Evolutionary conservation across 768 basidiomycete species (phyloP).

Genomic region (Termitomyces sp.): DNA sequence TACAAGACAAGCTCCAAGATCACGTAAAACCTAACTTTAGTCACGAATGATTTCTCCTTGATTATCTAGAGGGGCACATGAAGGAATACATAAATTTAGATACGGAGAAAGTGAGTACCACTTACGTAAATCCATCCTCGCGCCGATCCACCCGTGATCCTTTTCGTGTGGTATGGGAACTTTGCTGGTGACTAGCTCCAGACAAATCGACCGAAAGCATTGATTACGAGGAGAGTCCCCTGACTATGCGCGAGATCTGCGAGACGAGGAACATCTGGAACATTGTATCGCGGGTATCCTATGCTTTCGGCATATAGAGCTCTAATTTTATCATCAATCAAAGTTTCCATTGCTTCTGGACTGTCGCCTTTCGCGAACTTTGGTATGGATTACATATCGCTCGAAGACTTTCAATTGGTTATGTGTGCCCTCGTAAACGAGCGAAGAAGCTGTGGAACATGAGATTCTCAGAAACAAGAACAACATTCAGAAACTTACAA

Average conservation of each 20-base stretch:
- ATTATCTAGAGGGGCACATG: constrained; percentile 6
- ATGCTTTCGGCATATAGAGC: constrained; percentile 55
- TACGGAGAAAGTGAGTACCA: too few species aligned
- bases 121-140: too few species aligned
- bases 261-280: constrained; percentile 46
- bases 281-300: constrained; percentile 55
- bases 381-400: constrained; percentile 42
- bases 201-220: constrained; percentile 60
- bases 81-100: too few species aligned
- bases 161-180: constrained; percentile 26
- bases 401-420: constrained; percentile 53
- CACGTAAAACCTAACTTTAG: constrained; percentile 42
- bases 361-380: constrained; percentile 46
- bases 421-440: constrained; percentile 37
- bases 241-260: constrained; percentile 60
- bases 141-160: constrained; percentile 6
- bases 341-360: constrained; percentile 40
- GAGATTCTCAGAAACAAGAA: background rate
- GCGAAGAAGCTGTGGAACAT: constrained; percentile 2
- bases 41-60: constrained; percentile 13
- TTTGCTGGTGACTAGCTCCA: constrained; percentile 41
- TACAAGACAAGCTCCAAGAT: constrained; percentile 46
- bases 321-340: constrained; percentile 56
- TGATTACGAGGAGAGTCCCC: constrained; percentile 57
- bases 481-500: constrained; percentile 32